Evolutionary conservation across 192 early-diverging fungal species (phyloP), one percentile per base, ranked within the genome.

Genomic region (Entomortierella lignicola): DNA sequence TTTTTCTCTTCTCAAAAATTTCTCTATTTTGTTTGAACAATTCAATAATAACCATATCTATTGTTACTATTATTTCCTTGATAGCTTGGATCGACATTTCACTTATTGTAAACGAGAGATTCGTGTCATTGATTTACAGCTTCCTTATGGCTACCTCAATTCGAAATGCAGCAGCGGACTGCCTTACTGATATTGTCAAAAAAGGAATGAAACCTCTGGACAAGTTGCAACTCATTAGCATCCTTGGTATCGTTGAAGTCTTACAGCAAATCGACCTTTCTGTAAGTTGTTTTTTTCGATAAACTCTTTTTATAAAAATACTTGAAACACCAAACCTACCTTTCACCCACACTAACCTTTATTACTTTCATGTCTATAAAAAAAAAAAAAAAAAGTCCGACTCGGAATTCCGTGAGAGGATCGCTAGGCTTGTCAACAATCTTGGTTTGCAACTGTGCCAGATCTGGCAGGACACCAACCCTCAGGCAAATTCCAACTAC

Each of bases 31-130:
- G n/a, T n/a, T n/a, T n/a, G n/a, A n/a, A n/a, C n/a, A n/a, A n/a
- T n/a, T n/a, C n/a, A n/a, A n/a, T n/a, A n/a, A n/a, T n/a, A n/a
- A n/a, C n/a, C n/a, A n/a, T n/a, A n/a, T n/a, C n/a, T n/a, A n/a
- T n/a, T n/a, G n/a, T n/a, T n/a, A n/a, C n/a, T n/a, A n/a, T n/a
- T n/a, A n/a, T n/a, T n/a, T n/a, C n/a, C n/a, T n/a, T n/a, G n/a
- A n/a, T n/a, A 81, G 90, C 92, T 20, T 99, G 97, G 97, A 94
- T 98, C 60, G 95, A 98, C 70, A 96, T 98, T 50, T 92, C 90
- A 25, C 86, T 98, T 27, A 88, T 99, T 57, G 92, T 95, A 54
- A 94, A 94, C 80, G 87, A 94, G 74, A 80, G 84, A 54, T 94
- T 96, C 48, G 91, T 97, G 64, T 75, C 85, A 8, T 71, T 90